Conservation (phyloP, 2,329 filamentous ascomycete genomes). For the Volutella citrinella region DNA sequence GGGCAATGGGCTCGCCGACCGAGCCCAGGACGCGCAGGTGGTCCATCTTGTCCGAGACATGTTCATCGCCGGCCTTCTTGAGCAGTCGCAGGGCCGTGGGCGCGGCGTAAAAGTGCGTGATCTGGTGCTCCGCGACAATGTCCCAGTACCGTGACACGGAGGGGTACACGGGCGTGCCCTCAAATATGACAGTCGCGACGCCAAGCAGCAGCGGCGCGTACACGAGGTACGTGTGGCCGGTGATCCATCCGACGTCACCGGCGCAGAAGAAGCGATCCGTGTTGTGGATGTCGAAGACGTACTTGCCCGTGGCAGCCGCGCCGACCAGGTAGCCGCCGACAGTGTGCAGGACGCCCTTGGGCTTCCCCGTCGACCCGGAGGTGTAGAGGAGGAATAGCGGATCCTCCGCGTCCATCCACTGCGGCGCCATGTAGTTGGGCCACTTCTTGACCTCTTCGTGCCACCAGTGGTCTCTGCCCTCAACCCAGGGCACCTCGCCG, state of each 20-base stretch:
- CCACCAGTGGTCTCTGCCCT: slow-evolving; percentile 89
- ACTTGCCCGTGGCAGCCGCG: slow-evolving; percentile 86
- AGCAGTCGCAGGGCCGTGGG: slow-evolving; percentile 84
- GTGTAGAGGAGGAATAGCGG: slow-evolving; percentile 94
- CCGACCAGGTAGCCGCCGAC: slow-evolving; percentile 86
- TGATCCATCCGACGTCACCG: slow-evolving; percentile 96
- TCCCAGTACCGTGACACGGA: slow-evolving; percentile 96
- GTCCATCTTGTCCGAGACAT: slow-evolving; percentile 72
- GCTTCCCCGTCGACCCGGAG: slow-evolving; percentile 91
- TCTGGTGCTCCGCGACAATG: slow-evolving; percentile 82
- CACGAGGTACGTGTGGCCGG: slow-evolving; percentile 92
- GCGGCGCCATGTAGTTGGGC: slow-evolving; percentile 81
- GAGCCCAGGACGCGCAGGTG: slow-evolving; percentile 82
- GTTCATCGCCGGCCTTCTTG: slow-evolving; percentile 86
- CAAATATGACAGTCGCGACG: slow-evolving; percentile 87
- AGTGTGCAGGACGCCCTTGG: slow-evolving; percentile 94
- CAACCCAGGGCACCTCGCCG: slow-evolving; percentile 78
- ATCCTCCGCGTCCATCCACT: slow-evolving; percentile 83
- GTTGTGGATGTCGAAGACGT: slow-evolving; percentile 93
- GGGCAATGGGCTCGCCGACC: slow-evolving; percentile 93
- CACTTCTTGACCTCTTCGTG: slow-evolving; percentile 93
- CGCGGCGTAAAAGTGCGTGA: slow-evolving; percentile 94
- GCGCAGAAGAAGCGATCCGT: slow-evolving; percentile 89
- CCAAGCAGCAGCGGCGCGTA: slow-evolving; percentile 87
- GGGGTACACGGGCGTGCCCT: slow-evolving; percentile 90